A percentile compares a stretch with the other conserved stretches of the same genome.
These are phyloP conservation scores for Colletotrichum kahawae DNA, from an alignment of 2,329 filamentous ascomycete species.

Conservation along the genomic window DNA sequence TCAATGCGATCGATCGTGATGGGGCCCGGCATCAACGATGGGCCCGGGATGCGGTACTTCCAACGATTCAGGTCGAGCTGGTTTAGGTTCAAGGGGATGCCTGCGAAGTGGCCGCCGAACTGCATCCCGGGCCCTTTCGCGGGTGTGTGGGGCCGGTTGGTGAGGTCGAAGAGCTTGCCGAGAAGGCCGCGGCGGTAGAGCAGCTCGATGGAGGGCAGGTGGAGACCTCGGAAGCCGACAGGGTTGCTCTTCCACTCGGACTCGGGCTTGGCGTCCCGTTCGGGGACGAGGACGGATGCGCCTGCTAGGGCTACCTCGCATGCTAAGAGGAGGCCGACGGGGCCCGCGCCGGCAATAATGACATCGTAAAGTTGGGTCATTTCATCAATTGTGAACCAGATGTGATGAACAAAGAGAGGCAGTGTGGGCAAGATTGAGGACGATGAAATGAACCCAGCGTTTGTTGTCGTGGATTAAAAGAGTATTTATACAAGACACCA, in stretches of 20 bases:
- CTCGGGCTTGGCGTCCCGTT: conserved; percentile 43
- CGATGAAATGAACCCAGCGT: not conserved
- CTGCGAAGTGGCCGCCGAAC: conserved; percentile 38
- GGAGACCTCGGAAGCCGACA: conserved; percentile 35
- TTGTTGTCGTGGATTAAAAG: not conserved
- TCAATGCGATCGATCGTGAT: conserved; percentile 29
- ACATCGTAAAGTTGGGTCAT: conserved; percentile 33
- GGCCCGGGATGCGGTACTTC: conserved; percentile 36
- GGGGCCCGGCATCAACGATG: conserved; percentile 25
- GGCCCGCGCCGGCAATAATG: conserved; percentile 37
- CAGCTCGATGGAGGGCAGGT: conserved; percentile 36
- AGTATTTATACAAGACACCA: not conserved
- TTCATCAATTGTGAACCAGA: not conserved
- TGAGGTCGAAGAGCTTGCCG: conserved; percentile 27
- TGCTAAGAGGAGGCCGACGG: conserved; percentile 37
- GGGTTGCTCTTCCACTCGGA: conserved; percentile 31
- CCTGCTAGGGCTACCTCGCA: conserved; percentile 37
- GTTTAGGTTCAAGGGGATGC: conserved; percentile 30
- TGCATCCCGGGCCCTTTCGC: conserved; percentile 25
- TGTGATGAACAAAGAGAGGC: not conserved
- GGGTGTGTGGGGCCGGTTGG: conserved; percentile 11
- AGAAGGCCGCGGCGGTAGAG: conserved; percentile 44
- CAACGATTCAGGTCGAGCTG: conserved; percentile 31
- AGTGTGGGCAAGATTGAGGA: not conserved
- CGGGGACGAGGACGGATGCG: conserved; percentile 41